phyloP scores from a whole-genome alignment of 345 rosid species.

The Eucalyptus victrix region DNA sequence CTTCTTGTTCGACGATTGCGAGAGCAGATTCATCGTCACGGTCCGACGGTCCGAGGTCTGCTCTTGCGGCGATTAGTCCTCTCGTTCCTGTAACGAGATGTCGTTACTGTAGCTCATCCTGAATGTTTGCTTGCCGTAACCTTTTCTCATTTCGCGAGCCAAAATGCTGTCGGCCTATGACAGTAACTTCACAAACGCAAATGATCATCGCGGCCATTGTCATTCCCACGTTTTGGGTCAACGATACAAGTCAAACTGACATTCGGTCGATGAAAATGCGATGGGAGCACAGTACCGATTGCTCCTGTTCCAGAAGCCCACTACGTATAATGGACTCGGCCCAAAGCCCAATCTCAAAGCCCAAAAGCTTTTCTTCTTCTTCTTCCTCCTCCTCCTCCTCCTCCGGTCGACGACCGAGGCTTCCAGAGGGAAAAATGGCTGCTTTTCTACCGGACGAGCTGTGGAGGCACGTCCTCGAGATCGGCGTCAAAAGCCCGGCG shows the following conservation, averaged over 20 bases:
- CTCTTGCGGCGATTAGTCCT: not conserved
- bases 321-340: not conserved
- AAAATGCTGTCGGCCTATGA: not conserved
- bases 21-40: not conserved
- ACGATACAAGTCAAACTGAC: not conserved
- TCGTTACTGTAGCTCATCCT: not conserved
- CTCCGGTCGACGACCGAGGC: not conserved
- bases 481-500: conserved; percentile 25
- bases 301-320: not conserved
- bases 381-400: not conserved
- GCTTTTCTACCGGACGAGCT: conserved; percentile 62
- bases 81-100: not conserved
- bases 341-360: not conserved
- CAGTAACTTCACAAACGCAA: not conserved
- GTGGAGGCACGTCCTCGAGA: conserved; percentile 57
- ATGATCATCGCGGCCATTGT: not conserved
- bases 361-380: not conserved
- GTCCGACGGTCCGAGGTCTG: not conserved
- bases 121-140: not conserved
- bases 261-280: not conserved
- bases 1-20: not conserved
- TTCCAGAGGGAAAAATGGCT: not conserved
- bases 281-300: not conserved
- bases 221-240: not conserved
- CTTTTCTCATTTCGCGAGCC: not conserved